Base-by-base conservation (phyloP, 208 protist species). In the Leishmania martiniquensis region DNA sequence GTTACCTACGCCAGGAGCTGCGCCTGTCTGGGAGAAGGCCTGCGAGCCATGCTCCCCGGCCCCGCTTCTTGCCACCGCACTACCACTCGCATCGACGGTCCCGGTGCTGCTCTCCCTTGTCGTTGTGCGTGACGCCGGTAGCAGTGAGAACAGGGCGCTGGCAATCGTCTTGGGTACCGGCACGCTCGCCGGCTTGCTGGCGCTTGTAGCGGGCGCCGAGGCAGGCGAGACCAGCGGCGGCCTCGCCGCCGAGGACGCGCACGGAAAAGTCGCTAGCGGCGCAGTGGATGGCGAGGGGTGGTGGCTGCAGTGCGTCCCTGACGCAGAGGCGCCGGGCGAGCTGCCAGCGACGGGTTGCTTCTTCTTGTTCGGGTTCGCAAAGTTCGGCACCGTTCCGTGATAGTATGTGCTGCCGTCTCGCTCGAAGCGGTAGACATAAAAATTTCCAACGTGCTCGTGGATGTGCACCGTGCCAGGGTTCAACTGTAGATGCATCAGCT, bases 361-460 rank as follows among this genome's bases (percentile, higher is more conserved):
- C 71, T 87, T 89, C 83, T 96, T 96, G 80, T 96, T 93, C n/a
- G 89, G 92, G 57, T 96, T 96, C 0, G 90, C 88, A 79, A 96
- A 96, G 80, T 96, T 87, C 12, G 92, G 92, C 44, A 96, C 87
- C 0, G 90, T 96, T 73, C 92, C 92, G 85, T 94, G 90, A 73
- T 95, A 93, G 81, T 94, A 95, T 2, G 49, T 75, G 32, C 67
- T 87, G n/a, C 92, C 92, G 49, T 96, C 88, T 25, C 85, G 73
- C 73, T 91, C 84, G 76, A 96, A 96, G 15, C 80, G 71, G 76
- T 93, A 96, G 45, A 96, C 88, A 68, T 88, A 96, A 76, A 96
- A 96, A 75, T 87, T 90, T 22, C 92, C 90, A 1, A 89, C 82
- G 57, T 84, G 88, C 72, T 95, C 89, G 76, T 93, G 89, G 67